phyloP scores from a whole-genome alignment of 352 stramenopile species.

The Aphanomyces stellatus region DNA sequence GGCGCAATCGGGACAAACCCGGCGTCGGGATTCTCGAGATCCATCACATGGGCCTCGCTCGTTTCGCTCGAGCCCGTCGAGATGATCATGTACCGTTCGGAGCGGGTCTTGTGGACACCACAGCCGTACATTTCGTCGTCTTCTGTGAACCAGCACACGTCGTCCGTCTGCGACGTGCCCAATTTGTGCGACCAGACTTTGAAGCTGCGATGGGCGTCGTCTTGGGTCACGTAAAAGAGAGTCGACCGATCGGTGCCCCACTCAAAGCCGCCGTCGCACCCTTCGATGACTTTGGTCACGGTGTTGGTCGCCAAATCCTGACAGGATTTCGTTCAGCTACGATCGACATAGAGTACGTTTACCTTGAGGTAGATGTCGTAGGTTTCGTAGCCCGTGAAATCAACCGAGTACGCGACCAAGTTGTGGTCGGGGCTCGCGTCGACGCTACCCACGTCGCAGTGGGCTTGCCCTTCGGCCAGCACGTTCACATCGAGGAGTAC shows the following conservation, averaged over 20 bases:
- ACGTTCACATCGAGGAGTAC: constrained; percentile 92
- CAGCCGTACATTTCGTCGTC: constrained; percentile 91
- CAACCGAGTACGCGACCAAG: constrained; percentile 91
- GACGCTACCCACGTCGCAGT: constrained; percentile 76
- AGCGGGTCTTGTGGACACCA: constrained; percentile 87
- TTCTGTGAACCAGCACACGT: constrained; percentile 93
- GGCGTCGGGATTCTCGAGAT: constrained; percentile 42
- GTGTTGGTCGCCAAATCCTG: constrained; percentile 40
- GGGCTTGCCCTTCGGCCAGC: constrained; percentile 76
- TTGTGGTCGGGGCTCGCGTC: constrained; percentile 82
- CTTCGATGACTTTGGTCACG: constrained; percentile 64
- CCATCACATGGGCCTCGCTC: constrained; percentile 79
- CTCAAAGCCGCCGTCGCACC: constrained; percentile 74
- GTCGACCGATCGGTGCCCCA: constrained; percentile 87
- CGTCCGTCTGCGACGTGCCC: constrained; percentile 41
- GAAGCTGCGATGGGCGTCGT: constrained; percentile 89
- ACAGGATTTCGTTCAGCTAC: constrained; percentile 15
- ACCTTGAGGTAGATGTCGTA: constrained; percentile 89
- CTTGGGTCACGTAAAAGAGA: constrained; percentile 92
- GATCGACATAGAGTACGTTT: constrained; percentile 31
- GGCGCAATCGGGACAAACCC: constrained; percentile 49
- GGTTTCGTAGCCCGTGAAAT: constrained; percentile 91
- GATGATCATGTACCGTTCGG: constrained; percentile 90
- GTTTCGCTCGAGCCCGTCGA: constrained; percentile 86
- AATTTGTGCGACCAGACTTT: constrained; percentile 90